Evolutionary conservation across 2,329 filamentous ascomycete genomes (phyloP), one percentile per base, ranked within the genome.

Genomic region (Fusarium chaquense): DNA sequence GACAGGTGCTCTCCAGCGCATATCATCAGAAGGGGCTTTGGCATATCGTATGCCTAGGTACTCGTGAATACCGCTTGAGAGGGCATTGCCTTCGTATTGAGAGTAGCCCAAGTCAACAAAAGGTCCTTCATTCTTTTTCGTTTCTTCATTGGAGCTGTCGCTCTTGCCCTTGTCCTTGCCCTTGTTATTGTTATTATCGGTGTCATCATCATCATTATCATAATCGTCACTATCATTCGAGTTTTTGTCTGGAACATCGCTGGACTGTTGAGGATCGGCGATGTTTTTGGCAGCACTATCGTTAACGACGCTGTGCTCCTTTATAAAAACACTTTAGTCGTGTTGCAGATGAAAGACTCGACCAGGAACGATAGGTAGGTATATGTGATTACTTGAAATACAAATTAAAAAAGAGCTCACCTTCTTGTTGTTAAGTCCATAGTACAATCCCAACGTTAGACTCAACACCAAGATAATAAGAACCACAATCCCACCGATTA

Each of bases 21-120:
- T 77, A 40, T 85, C 77, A 3, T 81, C 83, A 1, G 83, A 58
- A 7, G 86, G 86, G n/a, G 85, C 78, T 16, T 81, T 79, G 13
- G 86, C 86, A 73, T 83, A 89, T 44, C 85, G 83, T 75, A 85
- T 77, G 15, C 84, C 84, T 5, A 84, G 76, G 71, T 81, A 86
- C 70, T 83, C 77, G 51, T 79, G 79, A 32, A 86, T 78, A n/a
- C 78, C 79, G 30, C 74, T 79, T 26, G 73, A 66, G 6, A 83
- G 76, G 4, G 75, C 69, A 5, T 74, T 73, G 30, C 84, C 84
- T 26, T 78, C 76, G 58, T 85, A 86, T 28, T 73, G 73, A n/a
- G 83, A 79, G 62, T 86, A 85, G 30, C 79, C 80, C 24, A 85
- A 77, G 65, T 84, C 78, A 47, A 82, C 74, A 18, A 70, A 59